Conservation (phyloP, 2,329 filamentous ascomycete genomes). For the Alternaria arborescens region DNA sequence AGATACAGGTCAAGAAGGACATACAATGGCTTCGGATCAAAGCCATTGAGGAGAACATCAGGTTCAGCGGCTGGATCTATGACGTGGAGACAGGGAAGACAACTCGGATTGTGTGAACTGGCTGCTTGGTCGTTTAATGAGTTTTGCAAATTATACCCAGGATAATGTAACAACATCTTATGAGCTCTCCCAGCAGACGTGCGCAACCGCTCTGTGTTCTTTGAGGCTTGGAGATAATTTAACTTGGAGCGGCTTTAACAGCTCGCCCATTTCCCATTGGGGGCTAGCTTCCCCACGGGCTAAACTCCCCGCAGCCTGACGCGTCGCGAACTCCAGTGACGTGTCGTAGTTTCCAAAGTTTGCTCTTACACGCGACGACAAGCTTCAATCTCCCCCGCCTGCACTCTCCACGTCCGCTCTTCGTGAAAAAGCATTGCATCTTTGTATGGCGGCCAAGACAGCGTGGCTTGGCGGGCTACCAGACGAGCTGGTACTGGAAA, state of each 20-base stretch:
- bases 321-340: background rate
- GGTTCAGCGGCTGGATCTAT: constrained; percentile 78
- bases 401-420: background rate
- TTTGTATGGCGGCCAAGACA: background rate
- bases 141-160: constrained; percentile 14
- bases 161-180: constrained; percentile 9
- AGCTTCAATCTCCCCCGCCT: background rate
- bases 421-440: no score
- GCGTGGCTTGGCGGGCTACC: constrained; percentile 24
- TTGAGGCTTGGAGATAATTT: background rate
- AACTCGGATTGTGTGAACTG: constrained; percentile 54
- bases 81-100: constrained; percentile 77
- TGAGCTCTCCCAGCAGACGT: background rate
- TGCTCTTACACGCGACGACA: background rate
- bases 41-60: constrained; percentile 67
- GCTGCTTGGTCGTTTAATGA: background rate
- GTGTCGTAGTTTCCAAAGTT: background rate
- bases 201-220: background rate
- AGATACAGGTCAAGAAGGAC: constrained; percentile 71
- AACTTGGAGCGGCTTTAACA: background rate
- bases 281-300: background rate
- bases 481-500: constrained; percentile 35
- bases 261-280: background rate
- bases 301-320: background rate
- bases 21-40: constrained; percentile 68